phyloP scores from a whole-genome alignment of 371 early-diverging fungal genomes.

The Lichtheimia ramosa region DNA sequence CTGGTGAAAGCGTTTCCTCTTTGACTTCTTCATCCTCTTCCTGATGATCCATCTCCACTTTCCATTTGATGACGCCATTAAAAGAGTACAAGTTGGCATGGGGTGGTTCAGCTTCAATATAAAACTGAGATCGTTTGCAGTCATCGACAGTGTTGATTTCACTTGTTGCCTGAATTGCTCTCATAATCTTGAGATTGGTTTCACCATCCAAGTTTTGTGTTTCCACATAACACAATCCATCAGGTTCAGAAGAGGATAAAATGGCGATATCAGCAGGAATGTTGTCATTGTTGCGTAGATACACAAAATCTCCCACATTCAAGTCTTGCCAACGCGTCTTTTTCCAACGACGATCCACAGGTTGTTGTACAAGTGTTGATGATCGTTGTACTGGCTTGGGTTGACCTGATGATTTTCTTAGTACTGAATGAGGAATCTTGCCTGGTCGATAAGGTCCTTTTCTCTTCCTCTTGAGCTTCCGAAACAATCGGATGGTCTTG shows the following conservation, averaged over 20 bases:
- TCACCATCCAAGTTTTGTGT: conserved; percentile 90
- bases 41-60: conserved; percentile 21
- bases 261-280: conserved; percentile 88
- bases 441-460: conserved; percentile 53
- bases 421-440: conserved; percentile 49
- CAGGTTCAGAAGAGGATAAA: conserved; percentile 65
- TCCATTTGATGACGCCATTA: conserved; percentile 70
- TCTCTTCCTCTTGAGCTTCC: conserved; percentile 17
- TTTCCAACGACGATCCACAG: conserved; percentile 49
- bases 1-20: not conserved
- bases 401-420: conserved; percentile 22
- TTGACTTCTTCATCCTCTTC: conserved; percentile 1
- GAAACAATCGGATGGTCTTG: conserved; percentile 7
- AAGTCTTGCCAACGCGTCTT: conserved; percentile 78
- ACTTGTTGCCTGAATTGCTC: conserved; percentile 48
- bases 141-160: conserved; percentile 50
- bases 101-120: conserved; percentile 83
- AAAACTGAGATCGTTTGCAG: conserved; percentile 56
- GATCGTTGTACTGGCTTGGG: not conserved
- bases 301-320: conserved; percentile 90
- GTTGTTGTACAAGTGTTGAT: conserved; percentile 14
- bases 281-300: conserved; percentile 83
- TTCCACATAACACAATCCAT: conserved; percentile 76
- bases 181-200: conserved; percentile 75
- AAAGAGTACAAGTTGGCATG: conserved; percentile 77